Evolutionary conservation across 2,329 filamentous ascomycete species (phyloP), one percentile per base, ranked within the genome.

Genomic region (Ceratocystis colombiana): DNA sequence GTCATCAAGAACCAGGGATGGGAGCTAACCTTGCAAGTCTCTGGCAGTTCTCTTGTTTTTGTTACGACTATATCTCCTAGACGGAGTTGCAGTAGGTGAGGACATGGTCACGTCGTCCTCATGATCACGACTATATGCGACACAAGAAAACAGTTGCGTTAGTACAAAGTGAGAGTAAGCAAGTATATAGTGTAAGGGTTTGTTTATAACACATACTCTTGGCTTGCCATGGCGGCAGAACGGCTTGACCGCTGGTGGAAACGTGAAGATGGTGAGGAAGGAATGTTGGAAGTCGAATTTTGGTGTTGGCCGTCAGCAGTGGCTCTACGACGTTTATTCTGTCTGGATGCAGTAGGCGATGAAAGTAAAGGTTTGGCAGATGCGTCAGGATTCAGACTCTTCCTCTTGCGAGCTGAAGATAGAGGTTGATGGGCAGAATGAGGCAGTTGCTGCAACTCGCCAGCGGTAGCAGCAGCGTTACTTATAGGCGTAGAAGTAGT

Each of bases 201-300:
- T 48, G 46, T 22, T 48, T 25, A 55, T 70, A 28, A 65, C 53
- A 72, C 82, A 71, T 82, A 91, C 88, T 84, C 84, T 76, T 82
- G 81, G 76, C 82, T 85, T 73, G 89, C 89, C 89, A 92, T 93
- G 73, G 80, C 81, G 74, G 80, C 80, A 70, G 79, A 76, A 45
- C 48, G 66, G 80, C 76, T 86, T 88, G 41, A 45, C 30, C 64
- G 64, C n/a, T 33, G 44, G 15, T 33, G 55, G 48, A 45, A 50
- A 33, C 33, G 41, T 61, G 37, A 30, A 17, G 63, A 48, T 30
- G 68, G 59, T 10, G 69, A 46, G 33, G 48, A 53, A 53, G 48
- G 48, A 7, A 53, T 28, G 48, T 46, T 48, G 33, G 64, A 64
- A 28, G 50, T 62, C 22, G 46, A 53, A 20, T 44, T 61, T 33